Conservation (phyloP, 1,284 basidiomycete species). For the Trametes hirsuta region DNA sequence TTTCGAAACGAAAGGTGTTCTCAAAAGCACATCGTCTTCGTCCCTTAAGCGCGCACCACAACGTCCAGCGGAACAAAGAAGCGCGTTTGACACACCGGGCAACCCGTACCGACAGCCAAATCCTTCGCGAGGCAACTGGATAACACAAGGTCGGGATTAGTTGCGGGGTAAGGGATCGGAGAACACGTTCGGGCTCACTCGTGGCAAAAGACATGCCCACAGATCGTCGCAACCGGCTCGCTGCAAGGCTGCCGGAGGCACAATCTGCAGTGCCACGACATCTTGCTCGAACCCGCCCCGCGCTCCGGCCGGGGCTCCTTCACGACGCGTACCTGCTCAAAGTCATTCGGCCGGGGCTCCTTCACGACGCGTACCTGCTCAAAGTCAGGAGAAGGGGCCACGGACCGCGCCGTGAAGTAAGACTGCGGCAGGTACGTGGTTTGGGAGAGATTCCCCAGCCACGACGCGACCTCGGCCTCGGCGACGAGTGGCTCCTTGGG, state of each 20-base stretch:
- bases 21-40: background rate
- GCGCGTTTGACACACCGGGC: background rate
- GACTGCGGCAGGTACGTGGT: background rate
- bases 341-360: background rate
- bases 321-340: too few relatives aligned
- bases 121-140: background rate
- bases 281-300: background rate
- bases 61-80: background rate
- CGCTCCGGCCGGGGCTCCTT: background rate
- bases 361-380: too few relatives aligned
- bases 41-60: background rate
- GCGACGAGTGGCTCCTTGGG: background rate
- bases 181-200: background rate
- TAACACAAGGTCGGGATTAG: background rate
- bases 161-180: too few relatives aligned
- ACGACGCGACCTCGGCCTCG: background rate
- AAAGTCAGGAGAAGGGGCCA: too few relatives aligned
- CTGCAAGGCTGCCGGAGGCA: conserved; percentile 3
- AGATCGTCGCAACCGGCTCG: conserved; percentile 4
- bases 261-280: conserved; percentile 5
- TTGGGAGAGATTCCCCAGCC: background rate
- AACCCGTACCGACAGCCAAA: background rate
- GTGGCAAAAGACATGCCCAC: conserved; percentile 15
- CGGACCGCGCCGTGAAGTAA: too few relatives aligned
- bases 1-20: too few relatives aligned